Evolutionary conservation across 2,329 filamentous ascomycete genomes (phyloP), one percentile per base, ranked within the genome.

Genomic region (Didymella segeticola): DNA sequence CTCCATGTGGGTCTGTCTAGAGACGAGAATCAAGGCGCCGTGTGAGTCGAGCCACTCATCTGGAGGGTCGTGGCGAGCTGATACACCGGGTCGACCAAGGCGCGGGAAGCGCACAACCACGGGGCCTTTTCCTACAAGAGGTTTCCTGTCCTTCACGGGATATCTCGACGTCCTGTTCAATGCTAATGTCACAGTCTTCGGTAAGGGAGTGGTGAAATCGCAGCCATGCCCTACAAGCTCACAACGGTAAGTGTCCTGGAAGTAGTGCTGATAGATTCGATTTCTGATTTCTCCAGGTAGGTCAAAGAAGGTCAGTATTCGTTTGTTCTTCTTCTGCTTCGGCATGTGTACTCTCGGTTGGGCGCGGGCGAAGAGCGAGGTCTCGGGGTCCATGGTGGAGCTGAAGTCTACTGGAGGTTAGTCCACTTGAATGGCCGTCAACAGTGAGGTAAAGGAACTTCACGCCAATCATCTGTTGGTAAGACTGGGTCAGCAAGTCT

Each of bases 241-340:
- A 48, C 66, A 68, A 26, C 57, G 60, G 42, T 64, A 62, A 38
- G 54, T 52, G n/a, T 67, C 41, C 29, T 57, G 39, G 47, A 74
- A 74, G 61, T 70, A 73, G 60, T 65, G 68, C 8, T 45, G 52
- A 62, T 82, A 85, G 42, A 85, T 81, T 1, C 69, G 62, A 54
- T 74, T 72, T 48, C 83, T 78, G 12, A 85, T 60, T 62, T 85
- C 83, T 14, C 76, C 75, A 0, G 83, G 82, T 0, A 84, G 62
- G 1, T 59, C 46, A 4, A 75, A 60, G 50, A 76, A 75, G 20
- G 67, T 65, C 19, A 23, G 10, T n/a, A n/a, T 52, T 56, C 8
- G 57, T 52, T 45, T n/a, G n/a, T 62, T 59, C 37, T 58, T 69
- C 8, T 45, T 36, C 7, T 50, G 43, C 19, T 15, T 27, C 15